Evolutionary conservation across 805 yeast species (phyloP), one percentile per base, ranked within the genome.

Genomic region (Yarrowia phangngaensis): DNA sequence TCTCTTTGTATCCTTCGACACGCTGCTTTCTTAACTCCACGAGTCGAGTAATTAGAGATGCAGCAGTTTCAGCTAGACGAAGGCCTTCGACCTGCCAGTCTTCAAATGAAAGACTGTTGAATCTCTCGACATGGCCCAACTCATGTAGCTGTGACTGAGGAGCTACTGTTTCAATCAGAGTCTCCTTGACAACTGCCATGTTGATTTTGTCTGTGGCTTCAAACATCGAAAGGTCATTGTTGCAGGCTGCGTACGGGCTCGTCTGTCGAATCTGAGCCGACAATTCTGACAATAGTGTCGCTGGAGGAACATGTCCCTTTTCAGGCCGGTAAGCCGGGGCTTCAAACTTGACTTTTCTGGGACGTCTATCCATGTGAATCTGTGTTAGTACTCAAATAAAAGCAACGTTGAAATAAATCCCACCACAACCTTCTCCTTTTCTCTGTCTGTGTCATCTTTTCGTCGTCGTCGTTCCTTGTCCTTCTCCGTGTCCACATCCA

Each of bases 21-120:
- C 69, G 56, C 35, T 56, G 55, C 20, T 59, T 56, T 15, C 72
- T 59, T 51, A 69, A 72, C 19, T 58, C 59, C 32, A 64, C 71
- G 5, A 69, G 60, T 36, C 45, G 32, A 17, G 19, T 14, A n/a
- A 38, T 19, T 4, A 38, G 24, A 3, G 24, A 19, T 6, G 45
- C 32, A 8, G 45, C 45, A 11, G 27, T 32, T 4, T 38, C 45
- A 4, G 32, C 8, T 19, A 38, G 32, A 2, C 45, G 31, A 4
- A 32, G 19, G 11, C 45, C 45, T 13, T 38, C 45, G n/a, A 32
- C 32, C 45, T 38, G 45, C 45, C 45, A 38, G 32, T 38, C 45
- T 17, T 38, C 45, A 4, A 38, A 38, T 12, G 45, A 38, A 11
- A 38, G 26, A 32, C 14, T 38, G 45, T 38, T 38, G 45, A 26